Base-by-base conservation (phyloP, 805 yeast genomes). In the Danielia reshetovae region DNA sequence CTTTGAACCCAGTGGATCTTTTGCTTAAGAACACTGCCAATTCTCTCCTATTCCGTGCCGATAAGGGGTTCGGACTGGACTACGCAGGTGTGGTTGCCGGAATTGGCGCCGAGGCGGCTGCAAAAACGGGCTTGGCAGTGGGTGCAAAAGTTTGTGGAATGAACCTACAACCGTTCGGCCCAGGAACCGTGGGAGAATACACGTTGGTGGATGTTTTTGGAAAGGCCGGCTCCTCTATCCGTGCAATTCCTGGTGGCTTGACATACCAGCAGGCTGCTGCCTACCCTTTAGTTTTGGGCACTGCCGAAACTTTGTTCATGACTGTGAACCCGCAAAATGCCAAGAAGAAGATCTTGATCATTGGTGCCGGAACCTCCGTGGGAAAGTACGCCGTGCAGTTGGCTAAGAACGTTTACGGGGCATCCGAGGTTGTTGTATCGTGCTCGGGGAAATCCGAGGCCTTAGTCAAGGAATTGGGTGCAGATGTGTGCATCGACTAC, bases 341-440 rank as follows among this genome's bases (percentile, higher is more conserved):
- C 8, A 62, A 64, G 7, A 62, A 76, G 4, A 72, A 68, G 38
- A 74, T 82, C 4, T 63, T 84, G 30, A 69, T 85, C 14, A 61
- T 83, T 30, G 95, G 95, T 24, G 90, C 83, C 17, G 79, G 84
- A 7, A 78, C 94, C 1, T 60, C 80, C 10, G 88, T 82, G 11
- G 88, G 89, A 15, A 52, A 68, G 18, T 68, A 65, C 39, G 65
- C 71, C 4, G 61, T 76, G 23, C 85, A 79, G 54, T 54, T 83
- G 26, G 75, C 81, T 7, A 79, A 74, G 53, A 54, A 68, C 25
- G 34, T 37, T 4, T 43, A 48, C 29, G 57, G 66, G 2, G 75
- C 77, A 7, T 59, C 60, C 17, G 68, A 68, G 9, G 73, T 85
- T 15, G 79, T 75, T 4, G 78, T 75, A 17, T 68, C 78, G 3